Base-by-base conservation (phyloP, 805 yeast species). In the Candida berthetii region DNA sequence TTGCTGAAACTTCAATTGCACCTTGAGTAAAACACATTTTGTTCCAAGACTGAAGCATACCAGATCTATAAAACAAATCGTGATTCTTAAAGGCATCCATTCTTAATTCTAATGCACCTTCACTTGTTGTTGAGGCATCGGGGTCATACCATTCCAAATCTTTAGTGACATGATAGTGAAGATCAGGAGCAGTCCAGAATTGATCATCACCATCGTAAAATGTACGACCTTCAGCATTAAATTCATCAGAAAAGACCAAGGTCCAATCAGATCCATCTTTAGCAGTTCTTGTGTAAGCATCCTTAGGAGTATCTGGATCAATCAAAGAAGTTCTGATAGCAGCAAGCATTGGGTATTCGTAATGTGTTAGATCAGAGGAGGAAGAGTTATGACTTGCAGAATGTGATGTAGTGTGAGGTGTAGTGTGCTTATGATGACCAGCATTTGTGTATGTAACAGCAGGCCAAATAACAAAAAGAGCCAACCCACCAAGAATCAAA, bases 131-230 rank as follows among this genome's bases (percentile, higher is more conserved):
- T 3, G 72, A 79, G 1, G 96, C 96, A 59, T 90, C 96, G 1
- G 98, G 98, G 45, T 80, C 82, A 62, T 90, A 90, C 96, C 96
- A 90, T 66, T 90, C 97, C 56, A 88, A 71, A 68, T 90, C 97
- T 43, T 75, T 65, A 6, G 97, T 90, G 19, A 96, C 96, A 41
- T 74, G 90, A 61, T 90, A 90, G 60, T 88, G 78, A 29, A 89
- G 52, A 63, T 89, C 87, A 2, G 82, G 85, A 3, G 88, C 96
- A 35, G 84, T 76, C 84, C 91, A 90, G 57, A 85, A 88, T 61
- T 86, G 96, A 59, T 89, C 96, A 58, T 89, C 96, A 35, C 91
- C 93, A 9, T 78, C 83, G 60, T 87, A 89, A 57, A 90, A 90
- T 3, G 95, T 82, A 54, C 97, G 73, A 8, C 97, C 97, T 46